phyloP scores from a whole-genome alignment of 805 yeast genomes.

The Myxozyma nipponensis region DNA sequence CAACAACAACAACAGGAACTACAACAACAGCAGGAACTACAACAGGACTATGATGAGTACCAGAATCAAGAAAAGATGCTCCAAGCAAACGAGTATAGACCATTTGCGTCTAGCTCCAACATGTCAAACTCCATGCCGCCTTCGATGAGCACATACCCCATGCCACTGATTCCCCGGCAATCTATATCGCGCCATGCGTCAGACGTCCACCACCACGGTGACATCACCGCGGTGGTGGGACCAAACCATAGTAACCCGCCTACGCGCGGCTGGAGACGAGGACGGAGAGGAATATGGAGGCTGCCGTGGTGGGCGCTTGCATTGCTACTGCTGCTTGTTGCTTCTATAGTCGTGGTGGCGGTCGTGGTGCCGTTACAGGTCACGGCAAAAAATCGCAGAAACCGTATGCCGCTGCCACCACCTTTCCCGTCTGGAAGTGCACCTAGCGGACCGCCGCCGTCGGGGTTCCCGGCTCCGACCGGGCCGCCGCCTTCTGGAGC shows the following conservation, averaged over 20 bases:
- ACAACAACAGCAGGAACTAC: background rate
- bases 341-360: conserved; percentile 10
- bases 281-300: conserved; percentile 11
- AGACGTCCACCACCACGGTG: too few relatives aligned
- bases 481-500: background rate
- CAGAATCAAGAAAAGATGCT: too few relatives aligned
- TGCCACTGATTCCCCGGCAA: too few relatives aligned
- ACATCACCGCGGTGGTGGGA: too few relatives aligned
- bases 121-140: background rate
- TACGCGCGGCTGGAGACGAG: too few relatives aligned
- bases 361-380: conserved; percentile 24
- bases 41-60: too few relatives aligned
- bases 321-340: background rate
- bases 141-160: too few relatives aligned
- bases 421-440: background rate
- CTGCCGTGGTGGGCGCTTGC: conserved; percentile 19
- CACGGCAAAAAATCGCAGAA: background rate
- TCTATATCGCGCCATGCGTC: too few relatives aligned
- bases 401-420: background rate
- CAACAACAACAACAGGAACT: background rate
- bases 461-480: background rate
- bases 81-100: background rate
- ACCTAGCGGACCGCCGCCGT: background rate
- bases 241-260: too few relatives aligned
- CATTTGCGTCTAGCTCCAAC: background rate